Evolutionary conservation across 2,329 filamentous ascomycete genomes (phyloP).

Genomic region (Penicillium sp.): DNA sequence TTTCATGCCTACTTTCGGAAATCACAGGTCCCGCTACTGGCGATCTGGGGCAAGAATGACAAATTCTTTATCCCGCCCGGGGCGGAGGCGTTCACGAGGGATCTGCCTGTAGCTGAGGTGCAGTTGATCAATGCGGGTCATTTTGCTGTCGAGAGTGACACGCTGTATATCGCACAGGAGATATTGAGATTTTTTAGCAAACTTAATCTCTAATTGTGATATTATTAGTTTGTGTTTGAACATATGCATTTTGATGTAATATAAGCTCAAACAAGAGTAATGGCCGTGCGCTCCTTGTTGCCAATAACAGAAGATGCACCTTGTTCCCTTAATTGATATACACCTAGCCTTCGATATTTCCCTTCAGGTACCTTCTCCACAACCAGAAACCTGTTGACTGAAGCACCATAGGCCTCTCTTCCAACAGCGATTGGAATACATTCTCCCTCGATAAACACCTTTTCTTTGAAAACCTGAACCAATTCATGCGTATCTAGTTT

Average conservation of each 20-base stretch:
- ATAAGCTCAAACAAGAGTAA: too few species aligned
- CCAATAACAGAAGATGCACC: too few species aligned
- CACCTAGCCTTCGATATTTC: too few species aligned
- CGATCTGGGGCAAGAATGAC: constrained; percentile 61
- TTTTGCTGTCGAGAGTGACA: constrained; percentile 52
- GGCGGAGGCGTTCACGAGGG: constrained; percentile 55
- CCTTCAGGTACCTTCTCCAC: too few species aligned
- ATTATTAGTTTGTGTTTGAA: neutral
- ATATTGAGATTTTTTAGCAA: constrained; percentile 23
- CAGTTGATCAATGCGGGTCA: constrained; percentile 57
- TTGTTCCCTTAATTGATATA: too few species aligned
- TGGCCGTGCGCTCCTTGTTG: too few species aligned
- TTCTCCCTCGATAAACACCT: too few species aligned
- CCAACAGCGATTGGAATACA: too few species aligned
- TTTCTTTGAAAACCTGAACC: too few species aligned
- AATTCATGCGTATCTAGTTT: too few species aligned
- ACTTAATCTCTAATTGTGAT: neutral
- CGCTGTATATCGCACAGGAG: constrained; percentile 35
- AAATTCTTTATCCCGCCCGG: constrained; percentile 46
- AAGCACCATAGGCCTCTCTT: too few species aligned
- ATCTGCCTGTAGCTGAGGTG: constrained; percentile 51
- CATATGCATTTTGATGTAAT: neutral
- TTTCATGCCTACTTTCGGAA: constrained; percentile 58
- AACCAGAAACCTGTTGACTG: too few species aligned
- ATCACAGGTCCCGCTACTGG: constrained; percentile 55